phyloP scores from a whole-genome alignment of 345 rosid species.

The Camelina hispida region DNA sequence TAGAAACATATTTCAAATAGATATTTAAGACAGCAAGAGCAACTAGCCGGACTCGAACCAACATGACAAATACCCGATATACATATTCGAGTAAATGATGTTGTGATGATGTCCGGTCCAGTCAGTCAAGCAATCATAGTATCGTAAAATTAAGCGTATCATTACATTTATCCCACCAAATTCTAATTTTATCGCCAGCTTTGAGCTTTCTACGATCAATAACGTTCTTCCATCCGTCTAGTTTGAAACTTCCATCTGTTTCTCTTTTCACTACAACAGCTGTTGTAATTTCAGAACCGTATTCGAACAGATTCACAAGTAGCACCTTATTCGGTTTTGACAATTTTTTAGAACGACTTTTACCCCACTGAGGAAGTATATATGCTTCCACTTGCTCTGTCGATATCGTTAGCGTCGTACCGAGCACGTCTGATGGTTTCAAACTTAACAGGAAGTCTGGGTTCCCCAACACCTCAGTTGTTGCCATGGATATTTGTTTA shows the following conservation, averaged over 20 bases:
- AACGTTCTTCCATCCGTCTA: not conserved
- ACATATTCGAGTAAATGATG: not conserved
- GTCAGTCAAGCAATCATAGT: not conserved
- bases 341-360: not conserved
- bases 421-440: not conserved
- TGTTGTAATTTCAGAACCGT: slow-evolving; percentile 1
- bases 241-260: not conserved
- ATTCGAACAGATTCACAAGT: not conserved
- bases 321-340: not conserved
- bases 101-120: not conserved
- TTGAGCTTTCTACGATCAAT: not conserved
- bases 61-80: not conserved
- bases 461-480: not conserved
- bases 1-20: too few species aligned
- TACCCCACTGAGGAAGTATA: not conserved
- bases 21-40: too few species aligned
- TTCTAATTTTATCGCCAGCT: not conserved
- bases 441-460: not conserved
- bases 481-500: not conserved
- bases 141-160: not conserved
- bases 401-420: not conserved
- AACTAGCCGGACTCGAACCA: not conserved
- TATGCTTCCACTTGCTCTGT: not conserved
- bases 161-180: slow-evolving; percentile 17
- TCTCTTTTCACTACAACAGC: not conserved